Conservation (phyloP, 805 yeast species). For the Starmera caribaea region DNA sequence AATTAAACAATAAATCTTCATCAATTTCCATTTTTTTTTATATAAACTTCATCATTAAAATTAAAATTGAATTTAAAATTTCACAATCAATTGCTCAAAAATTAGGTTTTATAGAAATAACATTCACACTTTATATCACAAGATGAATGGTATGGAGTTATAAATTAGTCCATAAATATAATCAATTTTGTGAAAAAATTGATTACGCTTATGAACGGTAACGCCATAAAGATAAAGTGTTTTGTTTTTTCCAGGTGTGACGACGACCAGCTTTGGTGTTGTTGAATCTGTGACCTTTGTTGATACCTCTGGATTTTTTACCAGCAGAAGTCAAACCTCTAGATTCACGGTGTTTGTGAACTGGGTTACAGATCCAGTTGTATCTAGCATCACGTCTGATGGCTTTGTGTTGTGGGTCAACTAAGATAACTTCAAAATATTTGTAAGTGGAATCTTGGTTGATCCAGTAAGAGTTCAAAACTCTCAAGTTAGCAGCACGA, state of each 20-base stretch:
- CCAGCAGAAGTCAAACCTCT: constrained; percentile 98
- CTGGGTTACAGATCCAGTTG: constrained; percentile 99
- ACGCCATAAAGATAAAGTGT: constrained; percentile 98
- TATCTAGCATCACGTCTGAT: constrained; percentile 96
- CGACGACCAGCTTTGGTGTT: constrained; percentile 98
- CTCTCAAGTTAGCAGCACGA: constrained; percentile 98
- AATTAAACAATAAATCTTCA: no score
- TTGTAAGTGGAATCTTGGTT: constrained; percentile 99
- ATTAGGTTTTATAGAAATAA: no score
- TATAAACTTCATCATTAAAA: no score
- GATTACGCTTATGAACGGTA: constrained; percentile 54
- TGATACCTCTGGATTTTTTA: constrained; percentile 99
- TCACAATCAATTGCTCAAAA: no score
- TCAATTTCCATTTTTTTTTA: no score
- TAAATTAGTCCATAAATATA: not conserved
- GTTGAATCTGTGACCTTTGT: constrained; percentile 99
- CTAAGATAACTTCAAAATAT: constrained; percentile 95
- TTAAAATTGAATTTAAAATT: no score
- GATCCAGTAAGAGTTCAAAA: constrained; percentile 99
- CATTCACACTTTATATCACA: not conserved
- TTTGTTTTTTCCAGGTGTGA: constrained; percentile 99
- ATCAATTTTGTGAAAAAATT: not conserved
- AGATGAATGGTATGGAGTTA: not conserved
- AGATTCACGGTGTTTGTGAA: constrained; percentile 99
- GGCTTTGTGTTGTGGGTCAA: constrained; percentile 97